Base-by-base conservation (phyloP, 108 stramenopile genomes). In the Schizochytrium sp. region DNA sequence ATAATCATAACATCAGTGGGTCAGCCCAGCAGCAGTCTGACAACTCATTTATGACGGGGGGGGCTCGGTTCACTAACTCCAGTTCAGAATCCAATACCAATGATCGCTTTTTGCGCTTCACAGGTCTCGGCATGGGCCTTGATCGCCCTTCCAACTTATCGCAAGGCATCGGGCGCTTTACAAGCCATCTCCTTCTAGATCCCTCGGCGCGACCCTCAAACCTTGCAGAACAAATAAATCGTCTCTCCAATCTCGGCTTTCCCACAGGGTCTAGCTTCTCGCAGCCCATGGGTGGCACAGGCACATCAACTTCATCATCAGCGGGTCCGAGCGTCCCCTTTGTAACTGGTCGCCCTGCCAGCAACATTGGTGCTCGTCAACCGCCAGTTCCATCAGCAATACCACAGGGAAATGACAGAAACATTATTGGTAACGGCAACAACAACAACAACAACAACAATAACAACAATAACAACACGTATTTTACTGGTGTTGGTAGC, bases 81-180 rank as follows among this genome's bases (percentile, higher is more conserved):
- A 17, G 19, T n/a, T 60, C 59, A n/a, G 59, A 17, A n/a, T 17
- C 59, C 19, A 69, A 38, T 15, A 44, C 64, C 2, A 69, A 69
- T 38, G 64, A 69, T 15, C 64, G 64, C 64, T 69, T 69, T 15
- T 38, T 69, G 64, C 64, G 64, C 64, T 38, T 69, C 64, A 69
- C 64, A 8, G 64, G 64, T 44, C 64, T 69, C 12, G 28, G 64
- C 64, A 69, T 69, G 64, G 28, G 28, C 64, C 28, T 69, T 15
- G 64, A 69, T 0, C 64, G 64, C 12, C 64, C 64, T 12, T 69
- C 64, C 3, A 69, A 69, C 64, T 15, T 69, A 7, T 69, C 64
- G 1, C 76, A 83, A 40, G 76, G 76, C 40, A 83, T 83, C 55
- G 76, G 76, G 2, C 45, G 76, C 15, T 83, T 83, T 53, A 83